phyloP scores from a whole-genome alignment of 345 rosid genomes.

The Rubroshorea leprosula region DNA sequence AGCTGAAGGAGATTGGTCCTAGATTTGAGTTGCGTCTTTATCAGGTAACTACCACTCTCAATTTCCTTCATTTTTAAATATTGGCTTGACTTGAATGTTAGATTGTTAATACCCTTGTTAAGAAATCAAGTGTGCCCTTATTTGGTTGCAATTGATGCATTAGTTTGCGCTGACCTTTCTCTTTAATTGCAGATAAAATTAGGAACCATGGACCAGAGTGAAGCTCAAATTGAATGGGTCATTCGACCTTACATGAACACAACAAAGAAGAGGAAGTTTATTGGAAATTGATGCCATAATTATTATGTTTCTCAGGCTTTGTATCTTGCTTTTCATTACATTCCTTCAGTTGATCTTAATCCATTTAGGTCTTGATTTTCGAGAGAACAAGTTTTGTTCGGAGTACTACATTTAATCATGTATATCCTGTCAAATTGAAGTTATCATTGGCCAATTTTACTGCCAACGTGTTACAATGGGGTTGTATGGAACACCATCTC shows the following conservation, averaged over 20 bases:
- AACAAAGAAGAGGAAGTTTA: constrained; percentile 46
- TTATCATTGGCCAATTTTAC: too few relatives aligned
- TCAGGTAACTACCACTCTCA: constrained; percentile 43
- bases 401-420: too few relatives aligned
- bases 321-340: too few relatives aligned
- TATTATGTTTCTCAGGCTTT: too few relatives aligned
- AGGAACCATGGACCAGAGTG: constrained; percentile 82
- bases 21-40: constrained; percentile 82
- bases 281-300: constrained; percentile 61
- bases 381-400: too few relatives aligned
- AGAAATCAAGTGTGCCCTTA: not conserved
- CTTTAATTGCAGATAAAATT: constrained; percentile 47
- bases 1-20: constrained; percentile 86
- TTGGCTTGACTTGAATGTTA: not conserved
- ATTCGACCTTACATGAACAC: constrained; percentile 83
- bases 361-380: too few relatives aligned
- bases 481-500: too few relatives aligned
- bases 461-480: too few relatives aligned
- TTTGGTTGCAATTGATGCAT: not conserved
- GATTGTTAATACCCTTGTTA: not conserved
- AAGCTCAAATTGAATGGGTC: constrained; percentile 80
- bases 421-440: too few relatives aligned
- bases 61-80: too few relatives aligned
- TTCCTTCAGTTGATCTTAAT: too few relatives aligned
- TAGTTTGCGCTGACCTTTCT: not conserved